A percentile compares a stretch with the other conserved stretches of the same genome.
Conservation (phyloP, 176 grass and related monocot genomes). For the Thinopyrum elongatum region DNA sequence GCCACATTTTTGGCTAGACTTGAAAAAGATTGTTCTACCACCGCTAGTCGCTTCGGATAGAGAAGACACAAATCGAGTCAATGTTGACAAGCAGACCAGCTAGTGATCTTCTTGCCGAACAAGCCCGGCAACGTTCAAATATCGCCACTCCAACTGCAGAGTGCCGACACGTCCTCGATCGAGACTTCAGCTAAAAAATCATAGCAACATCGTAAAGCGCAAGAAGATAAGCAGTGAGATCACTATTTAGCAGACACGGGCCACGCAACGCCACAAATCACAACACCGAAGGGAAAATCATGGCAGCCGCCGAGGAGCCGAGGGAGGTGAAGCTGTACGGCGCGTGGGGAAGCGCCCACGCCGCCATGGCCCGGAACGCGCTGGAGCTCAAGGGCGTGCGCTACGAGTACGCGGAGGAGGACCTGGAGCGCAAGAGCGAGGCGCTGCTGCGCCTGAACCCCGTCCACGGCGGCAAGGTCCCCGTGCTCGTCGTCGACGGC, state of each 20-base stretch:
- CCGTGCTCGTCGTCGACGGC: slow-evolving; percentile 42
- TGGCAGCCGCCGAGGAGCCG: neutral
- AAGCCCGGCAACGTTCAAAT: neutral
- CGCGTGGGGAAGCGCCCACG: slow-evolving; percentile 26
- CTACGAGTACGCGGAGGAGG: slow-evolving; percentile 61
- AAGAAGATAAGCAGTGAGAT: neutral
- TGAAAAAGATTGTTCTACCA: too few species aligned
- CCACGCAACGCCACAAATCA: neutral
- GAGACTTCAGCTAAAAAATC: neutral
- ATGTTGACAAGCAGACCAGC: too few species aligned
- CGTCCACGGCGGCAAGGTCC: slow-evolving; percentile 48
- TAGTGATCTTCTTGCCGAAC: neutral
- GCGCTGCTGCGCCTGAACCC: slow-evolving; percentile 39
- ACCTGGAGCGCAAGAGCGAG: slow-evolving; percentile 47
- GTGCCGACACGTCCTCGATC: neutral
- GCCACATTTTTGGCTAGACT: too few species aligned
- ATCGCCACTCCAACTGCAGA: neutral
- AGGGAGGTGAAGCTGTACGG: slow-evolving; percentile 33
- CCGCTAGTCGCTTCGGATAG: too few species aligned
- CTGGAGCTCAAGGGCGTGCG: slow-evolving; percentile 49
- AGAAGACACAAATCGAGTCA: too few species aligned
- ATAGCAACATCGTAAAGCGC: slow-evolving; percentile 4
- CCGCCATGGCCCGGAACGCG: slow-evolving; percentile 31
- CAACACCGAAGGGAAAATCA: neutral
- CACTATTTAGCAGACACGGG: neutral